These are phyloP conservation scores for Syzygium aqueum DNA, from an alignment of 345 rosid species.

Conservation along the genomic window DNA sequence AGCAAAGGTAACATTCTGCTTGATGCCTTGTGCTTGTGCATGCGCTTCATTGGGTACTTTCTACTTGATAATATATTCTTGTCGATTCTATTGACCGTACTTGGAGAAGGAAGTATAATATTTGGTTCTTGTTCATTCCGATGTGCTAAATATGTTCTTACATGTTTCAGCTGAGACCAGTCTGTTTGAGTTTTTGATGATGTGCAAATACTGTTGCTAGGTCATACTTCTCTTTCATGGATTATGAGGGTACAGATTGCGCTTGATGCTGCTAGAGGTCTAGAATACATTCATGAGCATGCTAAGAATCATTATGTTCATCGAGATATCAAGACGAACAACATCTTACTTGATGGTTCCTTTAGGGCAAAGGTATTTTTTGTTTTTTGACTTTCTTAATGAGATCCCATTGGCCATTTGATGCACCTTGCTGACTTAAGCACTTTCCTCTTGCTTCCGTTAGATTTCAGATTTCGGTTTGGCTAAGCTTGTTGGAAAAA, in stretches of 20 bases:
- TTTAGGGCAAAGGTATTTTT: slow-evolving; percentile 76
- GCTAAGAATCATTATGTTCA: slow-evolving; percentile 94
- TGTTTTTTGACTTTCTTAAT: not conserved
- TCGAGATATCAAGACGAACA: slow-evolving; percentile 92
- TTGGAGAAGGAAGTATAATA: not conserved
- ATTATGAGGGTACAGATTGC: slow-evolving; percentile 85
- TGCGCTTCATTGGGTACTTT: not conserved
- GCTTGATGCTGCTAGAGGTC: slow-evolving; percentile 88
- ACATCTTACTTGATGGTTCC: slow-evolving; percentile 75
- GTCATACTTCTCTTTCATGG: slow-evolving; percentile 85
- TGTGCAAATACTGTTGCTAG: slow-evolving; percentile 26
- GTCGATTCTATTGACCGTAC: not conserved
- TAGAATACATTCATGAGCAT: slow-evolving; percentile 96
- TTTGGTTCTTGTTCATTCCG: not conserved
- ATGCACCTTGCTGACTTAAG: not conserved
- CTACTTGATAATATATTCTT: not conserved
- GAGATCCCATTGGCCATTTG: not conserved
- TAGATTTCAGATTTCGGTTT: slow-evolving; percentile 97
- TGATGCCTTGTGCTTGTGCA: not conserved
- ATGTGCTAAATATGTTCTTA: not conserved
- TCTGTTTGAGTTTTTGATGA: not conserved
- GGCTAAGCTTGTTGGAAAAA: slow-evolving; percentile 76
- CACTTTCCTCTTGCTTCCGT: not conserved
- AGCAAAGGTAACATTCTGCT: slow-evolving; percentile 48
- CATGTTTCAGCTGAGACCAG: not conserved